Base-by-base conservation (phyloP, 345 rosid species). In the Citrus hindsii region DNA sequence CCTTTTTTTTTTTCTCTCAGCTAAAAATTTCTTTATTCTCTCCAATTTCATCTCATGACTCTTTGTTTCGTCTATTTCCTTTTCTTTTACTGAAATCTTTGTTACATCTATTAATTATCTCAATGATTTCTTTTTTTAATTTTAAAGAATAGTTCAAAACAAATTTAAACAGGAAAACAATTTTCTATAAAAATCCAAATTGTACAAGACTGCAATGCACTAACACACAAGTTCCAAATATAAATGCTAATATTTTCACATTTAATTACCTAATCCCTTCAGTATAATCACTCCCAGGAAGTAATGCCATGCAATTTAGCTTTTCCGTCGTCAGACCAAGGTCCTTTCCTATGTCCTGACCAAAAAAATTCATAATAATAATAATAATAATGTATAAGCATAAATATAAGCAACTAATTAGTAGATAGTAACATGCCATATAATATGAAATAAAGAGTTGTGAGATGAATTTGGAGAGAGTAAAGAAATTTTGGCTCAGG, bases 231-330 rank as follows among this genome's bases (percentile, higher is more conserved):
- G 69, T 60, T 68, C 65, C 64, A 9, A 69, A 69, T 64, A 71
- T 46, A 69, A 38, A 62, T 59, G 40, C 24, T 22, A 66, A 51
- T 64, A 58, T 73, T 42, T 67, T 19, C 62, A 14, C 65, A 51
- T 9, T 53, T 35, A 62, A 58, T 74, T 87, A 94, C 99, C 99
- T 92, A 82, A 96, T 86, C 59, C 99, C 99, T 86, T 96, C 99
- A 8, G 97, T 94, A 82, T 92, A 96, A 86, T 96, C 98, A 88
- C 98, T 96, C 74, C 99, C 99, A 83, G 92, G 90, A 74, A 95
- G 99, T 87, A 95, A 71, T 61, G 97, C 98, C 92, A 95, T 93
- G 63, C 90, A 91, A 65, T 90, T 89, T 74, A 95, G 78, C 79
- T 91, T 88, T 77, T 95, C 97, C 75, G 6, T 90, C 81, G 84